Evolutionary conservation across 139 green algal genomes (phyloP).

Genomic region (Volvox reticuliferus): DNA sequence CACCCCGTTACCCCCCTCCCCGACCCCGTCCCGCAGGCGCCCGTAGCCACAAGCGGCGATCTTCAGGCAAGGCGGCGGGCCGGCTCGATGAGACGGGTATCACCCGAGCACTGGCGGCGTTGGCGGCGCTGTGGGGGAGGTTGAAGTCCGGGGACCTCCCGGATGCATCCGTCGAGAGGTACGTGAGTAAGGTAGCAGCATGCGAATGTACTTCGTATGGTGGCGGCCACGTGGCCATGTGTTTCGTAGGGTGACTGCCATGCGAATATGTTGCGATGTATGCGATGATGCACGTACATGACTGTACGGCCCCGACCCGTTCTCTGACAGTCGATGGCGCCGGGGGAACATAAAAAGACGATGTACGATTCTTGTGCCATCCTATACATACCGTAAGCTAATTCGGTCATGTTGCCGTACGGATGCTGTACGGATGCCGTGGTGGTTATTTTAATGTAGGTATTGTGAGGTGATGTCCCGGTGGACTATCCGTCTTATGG

Average conservation of each 20-base stretch:
- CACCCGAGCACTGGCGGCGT: conserved; percentile 65
- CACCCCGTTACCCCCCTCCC: not conserved
- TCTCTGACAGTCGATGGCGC: too few relatives aligned
- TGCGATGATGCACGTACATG: too few relatives aligned
- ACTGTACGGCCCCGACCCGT: too few relatives aligned
- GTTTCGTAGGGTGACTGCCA: too few relatives aligned
- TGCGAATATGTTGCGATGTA: too few relatives aligned
- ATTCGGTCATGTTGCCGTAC: not conserved
- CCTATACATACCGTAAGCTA: too few relatives aligned
- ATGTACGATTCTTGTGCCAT: not conserved
- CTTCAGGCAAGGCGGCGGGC: not conserved
- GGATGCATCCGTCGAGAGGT: not conserved
- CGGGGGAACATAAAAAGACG: too few relatives aligned
- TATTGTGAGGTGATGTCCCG: conserved; percentile 72
- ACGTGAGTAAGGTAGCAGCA: not conserved
- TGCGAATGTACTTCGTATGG: not conserved
- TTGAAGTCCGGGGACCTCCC: conserved; percentile 41
- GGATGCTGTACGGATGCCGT: not conserved
- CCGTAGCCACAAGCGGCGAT: not conserved
- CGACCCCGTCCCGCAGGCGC: not conserved
- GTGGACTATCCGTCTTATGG: conserved; percentile 68
- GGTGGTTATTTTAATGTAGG: not conserved
- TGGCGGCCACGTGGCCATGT: not conserved
- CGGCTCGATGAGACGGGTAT: conserved; percentile 69
- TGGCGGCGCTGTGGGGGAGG: conserved; percentile 74